phyloP scores from a whole-genome alignment of 257 asterid genomes.

The Parsonsia alboflavescens region DNA sequence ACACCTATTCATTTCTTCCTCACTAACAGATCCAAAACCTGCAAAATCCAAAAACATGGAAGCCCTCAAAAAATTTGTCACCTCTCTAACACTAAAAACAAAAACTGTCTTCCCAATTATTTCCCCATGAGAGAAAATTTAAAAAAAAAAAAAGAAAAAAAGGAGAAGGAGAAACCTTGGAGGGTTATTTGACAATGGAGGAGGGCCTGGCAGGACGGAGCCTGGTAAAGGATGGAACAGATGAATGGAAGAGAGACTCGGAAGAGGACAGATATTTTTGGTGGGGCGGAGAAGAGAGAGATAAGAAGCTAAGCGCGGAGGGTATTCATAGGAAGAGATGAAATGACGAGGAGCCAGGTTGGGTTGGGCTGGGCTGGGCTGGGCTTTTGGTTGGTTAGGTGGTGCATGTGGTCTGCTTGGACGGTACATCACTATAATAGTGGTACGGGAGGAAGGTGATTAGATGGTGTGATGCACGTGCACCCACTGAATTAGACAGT shows the following conservation, averaged over 20 bases:
- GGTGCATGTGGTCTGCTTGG: neutral
- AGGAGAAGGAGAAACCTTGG: slow-evolving; percentile 8
- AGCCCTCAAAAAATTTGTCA: slow-evolving; percentile 20
- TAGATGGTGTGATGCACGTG: slow-evolving; percentile 15
- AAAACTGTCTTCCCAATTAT: neutral
- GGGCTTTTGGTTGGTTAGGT: neutral
- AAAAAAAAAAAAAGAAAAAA: neutral
- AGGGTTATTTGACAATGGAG: neutral
- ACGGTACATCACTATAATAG: slow-evolving; percentile 1
- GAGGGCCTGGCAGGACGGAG: neutral
- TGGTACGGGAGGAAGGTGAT: slow-evolving; percentile 6
- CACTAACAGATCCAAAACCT: slow-evolving; percentile 10
- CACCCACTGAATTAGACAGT: neutral
- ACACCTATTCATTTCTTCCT: slow-evolving; percentile 39
- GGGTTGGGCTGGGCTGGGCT: neutral
- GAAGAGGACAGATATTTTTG: neutral
- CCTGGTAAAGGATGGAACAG: slow-evolving; percentile 11
- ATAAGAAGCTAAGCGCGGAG: neutral
- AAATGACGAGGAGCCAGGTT: neutral
- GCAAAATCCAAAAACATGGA: slow-evolving; percentile 9
- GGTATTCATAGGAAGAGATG: slow-evolving; percentile 19
- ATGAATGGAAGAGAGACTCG: slow-evolving; percentile 7
- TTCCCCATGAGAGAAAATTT: neutral
- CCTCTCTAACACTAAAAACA: neutral
- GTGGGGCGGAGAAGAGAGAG: slow-evolving; percentile 13